Conservation (phyloP, 1,284 basidiomycete genomes). For the Rhizoctonia solani region DNA sequence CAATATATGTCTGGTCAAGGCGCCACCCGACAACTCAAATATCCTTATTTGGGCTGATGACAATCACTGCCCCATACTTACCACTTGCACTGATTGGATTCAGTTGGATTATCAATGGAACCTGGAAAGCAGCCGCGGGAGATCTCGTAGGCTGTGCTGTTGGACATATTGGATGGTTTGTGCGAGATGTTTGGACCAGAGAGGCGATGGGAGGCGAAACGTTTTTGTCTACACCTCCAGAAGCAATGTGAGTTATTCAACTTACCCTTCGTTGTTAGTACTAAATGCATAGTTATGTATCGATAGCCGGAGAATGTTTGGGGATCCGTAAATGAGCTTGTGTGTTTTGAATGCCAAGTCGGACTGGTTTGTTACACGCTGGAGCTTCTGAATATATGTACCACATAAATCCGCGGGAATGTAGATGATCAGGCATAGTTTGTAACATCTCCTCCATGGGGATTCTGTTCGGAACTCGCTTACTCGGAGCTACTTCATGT, state of each 20-base stretch:
- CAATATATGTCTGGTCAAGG: slow-evolving; percentile 96
- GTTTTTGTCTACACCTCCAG: slow-evolving; percentile 77
- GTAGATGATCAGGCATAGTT: too few species aligned
- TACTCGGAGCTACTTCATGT: too few species aligned
- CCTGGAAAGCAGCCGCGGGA: slow-evolving; percentile 81
- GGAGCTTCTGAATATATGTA: not conserved
- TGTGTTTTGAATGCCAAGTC: not conserved
- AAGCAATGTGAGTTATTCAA: slow-evolving; percentile 65
- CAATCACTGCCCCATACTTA: slow-evolving; percentile 94
- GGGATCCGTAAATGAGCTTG: slow-evolving; percentile 23
- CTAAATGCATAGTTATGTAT: not conserved
- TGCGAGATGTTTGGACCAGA: slow-evolving; percentile 91
- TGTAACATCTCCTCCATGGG: too few species aligned
- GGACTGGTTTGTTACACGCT: not conserved
- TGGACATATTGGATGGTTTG: slow-evolving; percentile 90
- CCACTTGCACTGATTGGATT: slow-evolving; percentile 88
- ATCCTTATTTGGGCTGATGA: slow-evolving; percentile 91
- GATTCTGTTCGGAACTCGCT: too few species aligned
- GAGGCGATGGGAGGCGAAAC: slow-evolving; percentile 83
- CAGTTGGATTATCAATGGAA: slow-evolving; percentile 89
- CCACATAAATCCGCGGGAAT: too few species aligned
- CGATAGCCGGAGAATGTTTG: slow-evolving; percentile 35
- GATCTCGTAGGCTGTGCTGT: slow-evolving; percentile 88
- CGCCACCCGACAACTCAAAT: slow-evolving; percentile 93
- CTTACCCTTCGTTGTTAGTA: not conserved